Conservation (phyloP, 2,329 filamentous ascomycete species). For the Epichloe sylvatica region DNA sequence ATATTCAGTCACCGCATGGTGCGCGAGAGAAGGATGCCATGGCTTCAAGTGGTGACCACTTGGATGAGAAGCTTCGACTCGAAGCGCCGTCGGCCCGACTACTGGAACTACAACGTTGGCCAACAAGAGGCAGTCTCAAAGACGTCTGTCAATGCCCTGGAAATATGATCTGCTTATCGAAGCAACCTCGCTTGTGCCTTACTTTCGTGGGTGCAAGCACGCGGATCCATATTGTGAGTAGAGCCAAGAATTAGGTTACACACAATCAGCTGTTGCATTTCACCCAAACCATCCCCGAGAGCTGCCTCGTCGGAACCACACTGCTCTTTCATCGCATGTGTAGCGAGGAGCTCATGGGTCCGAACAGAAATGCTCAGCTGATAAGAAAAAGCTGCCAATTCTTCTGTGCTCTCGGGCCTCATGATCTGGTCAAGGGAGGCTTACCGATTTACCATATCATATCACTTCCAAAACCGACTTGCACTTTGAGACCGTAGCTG, state of each 20-base stretch:
- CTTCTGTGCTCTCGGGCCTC: slow-evolving; percentile 30
- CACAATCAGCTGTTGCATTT: slow-evolving; percentile 32
- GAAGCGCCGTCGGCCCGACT: slow-evolving; percentile 61
- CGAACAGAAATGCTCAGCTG: slow-evolving; percentile 31
- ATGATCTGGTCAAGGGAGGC: slow-evolving; percentile 8
- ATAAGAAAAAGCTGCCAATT: slow-evolving; percentile 24
- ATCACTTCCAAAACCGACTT: slow-evolving; percentile 12
- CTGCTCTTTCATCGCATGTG: slow-evolving; percentile 14
- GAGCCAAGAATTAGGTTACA: slow-evolving; percentile 32
- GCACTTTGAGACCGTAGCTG: slow-evolving; percentile 26
- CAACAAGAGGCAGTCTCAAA: slow-evolving; percentile 25
- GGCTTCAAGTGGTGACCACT: slow-evolving; percentile 36
- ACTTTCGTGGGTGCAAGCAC: not conserved
- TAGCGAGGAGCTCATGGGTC: slow-evolving; percentile 26
- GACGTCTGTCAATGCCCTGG: slow-evolving; percentile 15
- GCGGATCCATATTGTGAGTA: slow-evolving; percentile 15
- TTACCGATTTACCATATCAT: not conserved
- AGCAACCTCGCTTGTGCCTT: not conserved
- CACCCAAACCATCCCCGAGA: slow-evolving; percentile 13
- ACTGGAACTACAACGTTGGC: slow-evolving; percentile 49
- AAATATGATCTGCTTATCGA: not conserved
- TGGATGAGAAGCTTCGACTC: slow-evolving; percentile 55
- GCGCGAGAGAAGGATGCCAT: slow-evolving; percentile 52
- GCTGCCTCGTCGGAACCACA: slow-evolving; percentile 33
- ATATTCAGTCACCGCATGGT: slow-evolving; percentile 43